Evolutionary conservation across 1,284 basidiomycete genomes (phyloP), one percentile per base, ranked within the genome.

Genomic region (Hemileia vastatrix): DNA sequence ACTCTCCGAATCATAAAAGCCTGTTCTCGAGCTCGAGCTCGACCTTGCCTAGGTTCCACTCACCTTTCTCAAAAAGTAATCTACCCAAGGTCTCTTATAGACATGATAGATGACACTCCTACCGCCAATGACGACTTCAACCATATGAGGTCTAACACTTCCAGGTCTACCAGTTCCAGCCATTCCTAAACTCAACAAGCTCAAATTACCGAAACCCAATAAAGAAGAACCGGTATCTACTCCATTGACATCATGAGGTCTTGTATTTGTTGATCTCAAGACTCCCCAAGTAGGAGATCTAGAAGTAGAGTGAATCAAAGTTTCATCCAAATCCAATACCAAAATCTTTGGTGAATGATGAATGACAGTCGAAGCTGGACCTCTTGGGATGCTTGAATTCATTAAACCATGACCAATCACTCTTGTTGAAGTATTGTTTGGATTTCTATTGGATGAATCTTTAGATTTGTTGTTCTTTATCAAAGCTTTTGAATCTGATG

Each of bases 261-360:
- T n/a, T n/a, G 36, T 45, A n/a, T 18, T 54, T n/a, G 45, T 53
- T 45, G 49, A 56, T 73, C 4, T 71, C 71, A 13, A 77, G 78
- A 24, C 78, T 73, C 57, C 78, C 79, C 62, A 76, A 77, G 61
- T 86, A 36, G 77, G 80, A 23, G 87, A 88, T 45, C 90, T 82
- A 23, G 90, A 89, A 0, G 92, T 97, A 1, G 92, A 96, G 75
- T 98, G 94, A 65, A 97, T 97, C 58, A 98, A 83, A 0, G 94
- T 98, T 78, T 98, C 94, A 76, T 98, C 94, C 45, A 98, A 80
- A 77, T 98, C 94, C 54, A 98, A 83, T 19, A 96, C 91, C 33
- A 96, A 83, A 0, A 90, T 93, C 80, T 96, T 96, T 51, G 84
- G 88, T 21, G 83, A 78, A 72, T 86, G 87, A n/a, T n/a, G n/a